Evolutionary conservation across 371 early-diverging fungal genomes (phyloP), one percentile per base, ranked within the genome.

Genomic region (Apophysomyces elegans): DNA sequence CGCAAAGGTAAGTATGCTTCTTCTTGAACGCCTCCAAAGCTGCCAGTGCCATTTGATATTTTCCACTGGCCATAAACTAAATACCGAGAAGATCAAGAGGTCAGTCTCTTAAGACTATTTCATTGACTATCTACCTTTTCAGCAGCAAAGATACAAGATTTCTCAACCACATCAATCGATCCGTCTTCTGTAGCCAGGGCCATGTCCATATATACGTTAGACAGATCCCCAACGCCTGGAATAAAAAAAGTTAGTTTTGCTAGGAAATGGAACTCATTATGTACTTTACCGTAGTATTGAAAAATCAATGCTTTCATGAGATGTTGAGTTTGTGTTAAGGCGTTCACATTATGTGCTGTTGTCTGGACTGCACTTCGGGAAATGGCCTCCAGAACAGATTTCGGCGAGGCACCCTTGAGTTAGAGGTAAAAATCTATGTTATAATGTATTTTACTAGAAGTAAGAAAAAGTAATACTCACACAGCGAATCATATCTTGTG

Each of bases 131-230:
- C 60, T 75, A 76, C 80, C 74, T 69, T 67, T 41, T 66, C 59
- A 2, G 76, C 74, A 9, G 72, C 59, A 37, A 74, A 54, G 0
- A 74, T 46, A 6, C 50, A 59, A 3, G 73, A 62, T 26, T 76
- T 70, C 71, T 78, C 78, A 36, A 69, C 65, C 32, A 76, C 76
- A 32, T 74, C 68, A 0, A 70, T 16, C 9, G 67, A 64, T 1
- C 69, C 65, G 41, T 66, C 58, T 13, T 45, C 41, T 2, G 56
- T 59, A 9, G 62, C 37, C 9, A 68, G 56, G 1, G 76, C 73
- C 36, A 76, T 56, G 18, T 69, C 62, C 37, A 73, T 39, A 32
- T 72, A 79, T 6, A 62, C 59, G 7, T 66, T 56, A 4, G 71
- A 67, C 14, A 74, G 58, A 2, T 60, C 60, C 13, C 45, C 59